phyloP scores from a whole-genome alignment of 176 grass and related monocot species.

The Elymus sibiricus region DNA sequence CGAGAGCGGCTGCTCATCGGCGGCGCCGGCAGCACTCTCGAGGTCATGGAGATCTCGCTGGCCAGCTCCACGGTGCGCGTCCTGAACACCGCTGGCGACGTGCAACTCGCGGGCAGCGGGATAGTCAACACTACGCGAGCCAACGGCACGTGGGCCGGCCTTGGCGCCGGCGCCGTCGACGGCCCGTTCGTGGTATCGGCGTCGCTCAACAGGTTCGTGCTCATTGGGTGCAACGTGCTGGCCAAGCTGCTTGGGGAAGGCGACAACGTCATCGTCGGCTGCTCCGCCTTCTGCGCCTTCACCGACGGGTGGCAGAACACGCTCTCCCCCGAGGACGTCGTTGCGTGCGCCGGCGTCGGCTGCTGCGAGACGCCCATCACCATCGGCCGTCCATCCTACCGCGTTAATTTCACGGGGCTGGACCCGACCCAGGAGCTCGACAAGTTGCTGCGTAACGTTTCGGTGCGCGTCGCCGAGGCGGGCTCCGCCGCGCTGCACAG shows the following conservation, averaged over 20 bases:
- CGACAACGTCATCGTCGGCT: slow-evolving; percentile 7
- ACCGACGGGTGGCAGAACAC: not conserved
- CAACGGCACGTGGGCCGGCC: not conserved
- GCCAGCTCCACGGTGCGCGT: slow-evolving; percentile 2
- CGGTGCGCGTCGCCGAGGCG: slow-evolving; percentile 8
- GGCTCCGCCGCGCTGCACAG: not conserved
- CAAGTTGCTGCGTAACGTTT: not conserved
- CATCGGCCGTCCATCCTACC: slow-evolving; percentile 16
- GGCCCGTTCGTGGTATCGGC: slow-evolving; percentile 13
- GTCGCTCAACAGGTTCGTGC: not conserved
- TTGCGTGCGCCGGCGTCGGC: not conserved
- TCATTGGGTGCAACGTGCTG: slow-evolving; percentile 22
- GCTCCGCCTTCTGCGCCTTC: slow-evolving; percentile 26
- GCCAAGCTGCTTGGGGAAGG: not conserved
- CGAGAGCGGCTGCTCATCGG: slow-evolving; percentile 12
- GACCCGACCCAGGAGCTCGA: not conserved
- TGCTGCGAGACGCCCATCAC: slow-evolving; percentile 25
- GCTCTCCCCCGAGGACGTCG: no score
- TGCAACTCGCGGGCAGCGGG: not conserved
- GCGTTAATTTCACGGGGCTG: not conserved
- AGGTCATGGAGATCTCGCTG: not conserved
- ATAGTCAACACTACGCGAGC: no score
- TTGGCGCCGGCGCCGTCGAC: not conserved
- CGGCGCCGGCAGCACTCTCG: not conserved
- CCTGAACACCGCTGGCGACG: not conserved